A percentile compares a stretch with the other conserved stretches of the same genome.
Conservation (phyloP, 1,139 yeast species). For the Geotrichum candidum region DNA sequence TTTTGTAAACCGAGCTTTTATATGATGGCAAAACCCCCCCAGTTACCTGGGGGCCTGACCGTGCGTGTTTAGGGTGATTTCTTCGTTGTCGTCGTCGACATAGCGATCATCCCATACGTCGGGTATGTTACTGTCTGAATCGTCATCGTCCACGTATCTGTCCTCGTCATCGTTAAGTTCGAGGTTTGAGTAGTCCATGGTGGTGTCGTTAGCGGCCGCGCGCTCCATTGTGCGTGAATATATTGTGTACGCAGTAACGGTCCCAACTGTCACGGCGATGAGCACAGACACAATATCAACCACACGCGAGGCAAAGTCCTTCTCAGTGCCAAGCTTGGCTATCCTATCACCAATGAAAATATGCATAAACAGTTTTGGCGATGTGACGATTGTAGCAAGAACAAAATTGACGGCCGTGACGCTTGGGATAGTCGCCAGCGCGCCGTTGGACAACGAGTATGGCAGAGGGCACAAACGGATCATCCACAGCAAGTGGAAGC, state of each 20-base stretch:
- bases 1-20: neutral
- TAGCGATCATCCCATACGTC: neutral
- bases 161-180: neutral
- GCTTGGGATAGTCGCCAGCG: constrained; percentile 79
- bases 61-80: neutral
- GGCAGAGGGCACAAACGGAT: constrained; percentile 88
- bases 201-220: constrained; percentile 25
- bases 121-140: neutral
- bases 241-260: constrained; percentile 62
- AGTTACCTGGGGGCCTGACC: neutral
- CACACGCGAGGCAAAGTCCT: constrained; percentile 47
- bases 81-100: neutral
- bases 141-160: neutral
- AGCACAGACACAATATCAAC: constrained; percentile 60
- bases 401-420: constrained; percentile 56
- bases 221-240: constrained; percentile 49
- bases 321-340: constrained; percentile 56
- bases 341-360: constrained; percentile 75
- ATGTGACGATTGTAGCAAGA: constrained; percentile 64
- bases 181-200: neutral
- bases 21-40: neutral
- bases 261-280: constrained; percentile 52
- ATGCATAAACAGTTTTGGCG: constrained; percentile 76
- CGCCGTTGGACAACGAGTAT: constrained; percentile 87
- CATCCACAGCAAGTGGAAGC: constrained; percentile 60